phyloP scores from a whole-genome alignment of 2,329 filamentous ascomycete genomes.

The Apiospora aurea region DNA sequence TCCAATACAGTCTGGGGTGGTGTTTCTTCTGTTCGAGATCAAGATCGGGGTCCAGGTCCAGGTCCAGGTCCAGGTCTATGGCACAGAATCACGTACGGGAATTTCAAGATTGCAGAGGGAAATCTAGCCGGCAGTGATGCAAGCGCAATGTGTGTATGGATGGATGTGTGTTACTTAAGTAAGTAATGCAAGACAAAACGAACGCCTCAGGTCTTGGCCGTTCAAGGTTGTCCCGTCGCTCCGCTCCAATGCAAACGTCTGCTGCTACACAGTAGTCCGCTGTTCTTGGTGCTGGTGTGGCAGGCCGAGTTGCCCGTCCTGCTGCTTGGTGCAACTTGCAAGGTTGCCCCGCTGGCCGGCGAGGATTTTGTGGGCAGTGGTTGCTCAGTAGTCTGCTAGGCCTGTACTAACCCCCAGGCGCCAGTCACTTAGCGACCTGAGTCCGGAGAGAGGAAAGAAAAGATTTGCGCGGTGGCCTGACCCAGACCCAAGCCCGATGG shows the following conservation, averaged over 20 bases:
- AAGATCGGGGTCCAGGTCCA: neutral
- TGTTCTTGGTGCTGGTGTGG: neutral
- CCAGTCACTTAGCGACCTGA: neutral
- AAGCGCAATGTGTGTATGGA: constrained; percentile 7
- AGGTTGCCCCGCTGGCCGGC: constrained; percentile 13
- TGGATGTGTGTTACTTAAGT: constrained; percentile 23
- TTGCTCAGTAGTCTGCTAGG: constrained; percentile 6
- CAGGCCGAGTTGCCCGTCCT: neutral
- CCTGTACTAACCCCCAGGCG: constrained; percentile 3
- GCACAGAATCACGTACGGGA: constrained; percentile 6
- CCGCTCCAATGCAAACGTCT: neutral
- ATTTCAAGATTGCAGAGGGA: constrained; percentile 8
- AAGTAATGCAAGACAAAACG: constrained; percentile 18
- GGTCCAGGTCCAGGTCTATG: neutral
- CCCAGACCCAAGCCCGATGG: neutral
- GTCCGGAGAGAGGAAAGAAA: neutral
- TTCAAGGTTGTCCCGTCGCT: constrained; percentile 17
- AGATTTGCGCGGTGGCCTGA: constrained; percentile 5
- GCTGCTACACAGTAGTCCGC: neutral
- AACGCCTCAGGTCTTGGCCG: constrained; percentile 17
- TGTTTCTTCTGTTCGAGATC: neutral
- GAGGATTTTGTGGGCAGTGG: constrained; percentile 6
- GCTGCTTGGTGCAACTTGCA: neutral
- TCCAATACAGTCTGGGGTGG: neutral
- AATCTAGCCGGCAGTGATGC: constrained; percentile 1